Evolutionary conservation across 768 basidiomycete species (phyloP).

Genomic region (Tricholoma sp.): DNA sequence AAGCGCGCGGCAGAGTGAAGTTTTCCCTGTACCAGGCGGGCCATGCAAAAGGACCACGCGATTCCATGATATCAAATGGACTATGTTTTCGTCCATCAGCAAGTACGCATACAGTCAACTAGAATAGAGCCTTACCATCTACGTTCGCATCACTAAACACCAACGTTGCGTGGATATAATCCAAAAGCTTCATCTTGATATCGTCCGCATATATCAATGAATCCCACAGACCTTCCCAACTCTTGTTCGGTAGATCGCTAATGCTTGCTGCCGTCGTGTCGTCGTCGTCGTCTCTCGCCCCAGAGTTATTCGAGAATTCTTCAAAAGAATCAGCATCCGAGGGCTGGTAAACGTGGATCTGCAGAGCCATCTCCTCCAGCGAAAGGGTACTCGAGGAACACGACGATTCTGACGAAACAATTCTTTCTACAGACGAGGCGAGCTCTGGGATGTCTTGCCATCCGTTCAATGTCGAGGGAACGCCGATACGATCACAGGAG

Average conservation of each 20-base stretch:
- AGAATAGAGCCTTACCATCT: conserved; percentile 53
- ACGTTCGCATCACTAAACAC: conserved; percentile 87
- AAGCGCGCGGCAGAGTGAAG: conserved; percentile 87
- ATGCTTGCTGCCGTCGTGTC: conserved; percentile 86
- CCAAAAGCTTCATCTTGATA: conserved; percentile 83
- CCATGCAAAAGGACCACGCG: conserved; percentile 92
- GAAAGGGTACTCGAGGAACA: conserved; percentile 50
- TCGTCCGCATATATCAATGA: conserved; percentile 79
- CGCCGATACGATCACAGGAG: conserved; percentile 60
- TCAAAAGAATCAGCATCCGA: conserved; percentile 61
- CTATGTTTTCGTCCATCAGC: conserved; percentile 30
- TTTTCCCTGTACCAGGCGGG: conserved; percentile 97
- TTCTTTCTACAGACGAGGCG: conserved; percentile 67
- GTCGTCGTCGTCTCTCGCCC: conserved; percentile 57
- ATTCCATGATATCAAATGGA: conserved; percentile 94
- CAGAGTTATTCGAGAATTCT: conserved; percentile 62
- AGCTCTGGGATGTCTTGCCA: conserved; percentile 78
- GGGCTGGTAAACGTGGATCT: conserved; percentile 88
- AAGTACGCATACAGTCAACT: background rate
- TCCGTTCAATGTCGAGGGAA: conserved; percentile 68
- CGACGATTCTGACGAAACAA: conserved; percentile 66
- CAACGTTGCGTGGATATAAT: conserved; percentile 93
- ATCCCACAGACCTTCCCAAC: conserved; percentile 91
- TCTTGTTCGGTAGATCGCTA: conserved; percentile 77
- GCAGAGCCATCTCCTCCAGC: conserved; percentile 55